A percentile compares a stretch with the other conserved stretches of the same genome.
These are phyloP conservation scores for Butyriboletus loyo DNA, from an alignment of 768 basidiomycete genomes.

Conservation along the genomic window DNA sequence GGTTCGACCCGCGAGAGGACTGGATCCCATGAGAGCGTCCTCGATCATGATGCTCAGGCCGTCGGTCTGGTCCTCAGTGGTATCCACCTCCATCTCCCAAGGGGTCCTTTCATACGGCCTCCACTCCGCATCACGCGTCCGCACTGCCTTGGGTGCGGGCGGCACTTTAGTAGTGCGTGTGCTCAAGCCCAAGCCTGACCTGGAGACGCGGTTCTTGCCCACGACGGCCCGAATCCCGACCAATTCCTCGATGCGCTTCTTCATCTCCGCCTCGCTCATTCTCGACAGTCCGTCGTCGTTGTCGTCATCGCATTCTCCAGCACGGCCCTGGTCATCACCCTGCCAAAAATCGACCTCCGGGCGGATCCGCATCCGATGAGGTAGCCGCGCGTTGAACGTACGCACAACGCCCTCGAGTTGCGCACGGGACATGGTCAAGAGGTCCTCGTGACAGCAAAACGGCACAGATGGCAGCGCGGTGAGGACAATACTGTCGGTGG, in stretches of 20 bases:
- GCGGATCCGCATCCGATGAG: slow-evolving; percentile 49
- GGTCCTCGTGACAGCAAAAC: slow-evolving; percentile 74
- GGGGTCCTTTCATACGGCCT: slow-evolving; percentile 15
- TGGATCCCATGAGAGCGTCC: slow-evolving; percentile 21
- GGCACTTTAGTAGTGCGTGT: slow-evolving; percentile 26
- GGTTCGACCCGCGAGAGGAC: slow-evolving; percentile 25
- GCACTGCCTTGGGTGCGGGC: slow-evolving; percentile 25
- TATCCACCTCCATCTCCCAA: slow-evolving; percentile 27
- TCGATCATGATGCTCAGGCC: slow-evolving; percentile 12
- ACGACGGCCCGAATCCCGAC: slow-evolving; percentile 49
- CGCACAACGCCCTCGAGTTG: slow-evolving; percentile 53
- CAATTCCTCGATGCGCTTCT: slow-evolving; percentile 53
- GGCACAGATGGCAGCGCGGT: slow-evolving; percentile 56
- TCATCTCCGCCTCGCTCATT: slow-evolving; percentile 44
- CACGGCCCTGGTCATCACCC: not conserved
- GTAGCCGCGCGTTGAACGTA: slow-evolving; percentile 56
- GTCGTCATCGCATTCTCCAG: not conserved
- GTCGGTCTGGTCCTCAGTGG: slow-evolving; percentile 1
- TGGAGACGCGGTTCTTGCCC: slow-evolving; percentile 28
- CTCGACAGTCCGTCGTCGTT: slow-evolving; percentile 16
- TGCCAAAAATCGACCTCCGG: slow-evolving; percentile 30
- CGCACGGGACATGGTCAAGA: slow-evolving; percentile 57
- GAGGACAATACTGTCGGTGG: slow-evolving; percentile 56
- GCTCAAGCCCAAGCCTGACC: slow-evolving; percentile 23
- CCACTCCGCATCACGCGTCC: slow-evolving; percentile 23